Evolutionary conservation across 2,329 filamentous ascomycete species (phyloP).

Genomic region (Talaromyces funiculosus): DNA sequence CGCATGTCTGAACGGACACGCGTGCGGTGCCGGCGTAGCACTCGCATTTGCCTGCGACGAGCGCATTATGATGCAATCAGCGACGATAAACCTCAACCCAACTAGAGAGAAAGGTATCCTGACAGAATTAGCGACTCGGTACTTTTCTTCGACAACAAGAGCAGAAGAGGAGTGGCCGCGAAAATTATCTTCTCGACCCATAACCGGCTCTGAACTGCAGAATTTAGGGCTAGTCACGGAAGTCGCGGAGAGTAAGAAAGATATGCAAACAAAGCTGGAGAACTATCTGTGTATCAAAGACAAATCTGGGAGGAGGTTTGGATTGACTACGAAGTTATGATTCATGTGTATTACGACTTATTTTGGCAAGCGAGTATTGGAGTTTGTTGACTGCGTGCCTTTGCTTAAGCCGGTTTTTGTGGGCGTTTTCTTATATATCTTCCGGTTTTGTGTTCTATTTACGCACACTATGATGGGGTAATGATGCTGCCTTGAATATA

Average conservation of each 20-base stretch:
- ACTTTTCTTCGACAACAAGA: constrained; percentile 22
- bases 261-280: constrained; percentile 7
- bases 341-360: neutral
- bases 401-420: neutral
- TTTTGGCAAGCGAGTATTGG: neutral
- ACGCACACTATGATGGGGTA: neutral
- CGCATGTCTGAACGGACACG: constrained; percentile 39
- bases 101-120: constrained; percentile 34
- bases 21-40: constrained; percentile 42
- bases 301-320: neutral
- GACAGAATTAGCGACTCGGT: constrained; percentile 38
- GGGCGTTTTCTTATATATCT: neutral
- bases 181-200: constrained; percentile 33
- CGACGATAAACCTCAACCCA: constrained; percentile 34
- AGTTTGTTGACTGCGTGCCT: neutral
- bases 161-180: constrained; percentile 30
- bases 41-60: constrained; percentile 42
- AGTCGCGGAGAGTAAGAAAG: constrained; percentile 18
- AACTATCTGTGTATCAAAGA: neutral
- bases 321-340: neutral
- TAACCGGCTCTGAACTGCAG: constrained; percentile 25
- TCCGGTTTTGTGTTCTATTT: neutral
- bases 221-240: constrained; percentile 20
- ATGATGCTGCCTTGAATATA: neutral
- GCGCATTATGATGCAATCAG: constrained; percentile 19